A percentile compares a stretch with the other conserved stretches of the same genome.
Evolutionary conservation across 176 grass and related monocot species (phyloP).

Genomic region (Paspalum notatum): DNA sequence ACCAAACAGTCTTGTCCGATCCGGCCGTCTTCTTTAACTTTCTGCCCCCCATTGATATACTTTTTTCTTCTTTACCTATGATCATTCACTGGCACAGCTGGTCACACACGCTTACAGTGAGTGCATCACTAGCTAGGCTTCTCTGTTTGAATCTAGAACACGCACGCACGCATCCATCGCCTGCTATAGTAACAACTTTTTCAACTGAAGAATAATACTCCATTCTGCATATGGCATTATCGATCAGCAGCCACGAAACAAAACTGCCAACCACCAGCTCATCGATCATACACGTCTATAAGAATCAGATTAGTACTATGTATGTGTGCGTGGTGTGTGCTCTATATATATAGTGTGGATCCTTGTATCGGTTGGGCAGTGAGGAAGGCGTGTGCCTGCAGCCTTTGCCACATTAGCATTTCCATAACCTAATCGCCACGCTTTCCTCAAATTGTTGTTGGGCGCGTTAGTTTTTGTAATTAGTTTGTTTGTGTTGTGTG

Average conservation of each 20-base stretch:
- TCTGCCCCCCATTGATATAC: not conserved
- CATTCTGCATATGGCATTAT: too few relatives aligned
- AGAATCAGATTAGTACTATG: not conserved
- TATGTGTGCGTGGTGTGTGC: not conserved
- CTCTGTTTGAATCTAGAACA: constrained; percentile 11
- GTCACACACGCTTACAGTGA: not conserved
- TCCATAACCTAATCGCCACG: constrained; percentile 8
- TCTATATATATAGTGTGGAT: not conserved
- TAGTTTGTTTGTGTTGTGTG: too few relatives aligned
- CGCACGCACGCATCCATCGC: not conserved
- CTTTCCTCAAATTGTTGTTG: not conserved
- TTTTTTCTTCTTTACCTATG: not conserved
- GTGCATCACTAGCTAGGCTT: not conserved
- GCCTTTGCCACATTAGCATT: constrained; percentile 18
- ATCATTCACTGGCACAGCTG: constrained; percentile 2
- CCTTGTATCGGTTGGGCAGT: constrained; percentile 48
- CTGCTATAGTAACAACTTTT: constrained; percentile 17
- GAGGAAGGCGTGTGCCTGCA: constrained; percentile 41
- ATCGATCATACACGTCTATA: too few relatives aligned
- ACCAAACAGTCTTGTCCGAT: not conserved
- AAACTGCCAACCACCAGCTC: too few relatives aligned
- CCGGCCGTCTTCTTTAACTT: not conserved
- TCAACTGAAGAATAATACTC: not conserved
- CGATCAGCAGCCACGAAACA: too few relatives aligned
- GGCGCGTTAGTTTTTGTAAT: too few relatives aligned